Conservation (phyloP, 2,329 filamentous ascomycete species). For the Aspergillus sp. region DNA sequence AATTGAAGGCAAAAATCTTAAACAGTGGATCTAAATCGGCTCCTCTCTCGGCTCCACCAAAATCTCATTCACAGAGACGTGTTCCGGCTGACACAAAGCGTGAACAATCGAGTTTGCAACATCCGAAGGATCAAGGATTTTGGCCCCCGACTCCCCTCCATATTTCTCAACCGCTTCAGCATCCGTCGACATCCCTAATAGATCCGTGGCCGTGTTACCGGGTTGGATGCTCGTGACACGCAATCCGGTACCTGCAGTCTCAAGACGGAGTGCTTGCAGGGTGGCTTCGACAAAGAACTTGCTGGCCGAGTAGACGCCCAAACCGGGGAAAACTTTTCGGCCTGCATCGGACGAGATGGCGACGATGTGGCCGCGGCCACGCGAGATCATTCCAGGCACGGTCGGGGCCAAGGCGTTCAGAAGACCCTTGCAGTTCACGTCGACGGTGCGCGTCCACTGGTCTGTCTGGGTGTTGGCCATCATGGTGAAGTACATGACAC, state of each 20-base stretch:
- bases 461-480: conserved; percentile 69
- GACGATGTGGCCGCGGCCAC: conserved; percentile 65
- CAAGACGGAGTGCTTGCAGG: conserved; percentile 65
- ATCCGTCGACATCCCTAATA: conserved; percentile 69
- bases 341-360: conserved; percentile 78
- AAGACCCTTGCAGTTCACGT: conserved; percentile 80
- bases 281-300: conserved; percentile 84
- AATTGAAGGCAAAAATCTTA: not conserved
- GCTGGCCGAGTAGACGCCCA: conserved; percentile 74
- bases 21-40: conserved; percentile 49
- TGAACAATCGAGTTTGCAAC: conserved; percentile 67
- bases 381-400: conserved; percentile 64
- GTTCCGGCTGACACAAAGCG: conserved; percentile 64
- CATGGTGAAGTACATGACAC: conserved; percentile 85
- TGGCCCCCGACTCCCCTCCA: conserved; percentile 66
- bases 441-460: conserved; percentile 75
- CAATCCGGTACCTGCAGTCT: conserved; percentile 67
- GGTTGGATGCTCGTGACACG: conserved; percentile 70
- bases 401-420: conserved; percentile 64
- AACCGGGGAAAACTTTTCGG: conserved; percentile 71
- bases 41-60: conserved; percentile 72
- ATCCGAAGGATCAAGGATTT: conserved; percentile 67
- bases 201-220: conserved; percentile 66
- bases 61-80: conserved; percentile 75
- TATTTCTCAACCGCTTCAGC: conserved; percentile 70